Evolutionary conservation across 2,329 filamentous ascomycete species (phyloP).

Genomic region (Fusarium sp.): DNA sequence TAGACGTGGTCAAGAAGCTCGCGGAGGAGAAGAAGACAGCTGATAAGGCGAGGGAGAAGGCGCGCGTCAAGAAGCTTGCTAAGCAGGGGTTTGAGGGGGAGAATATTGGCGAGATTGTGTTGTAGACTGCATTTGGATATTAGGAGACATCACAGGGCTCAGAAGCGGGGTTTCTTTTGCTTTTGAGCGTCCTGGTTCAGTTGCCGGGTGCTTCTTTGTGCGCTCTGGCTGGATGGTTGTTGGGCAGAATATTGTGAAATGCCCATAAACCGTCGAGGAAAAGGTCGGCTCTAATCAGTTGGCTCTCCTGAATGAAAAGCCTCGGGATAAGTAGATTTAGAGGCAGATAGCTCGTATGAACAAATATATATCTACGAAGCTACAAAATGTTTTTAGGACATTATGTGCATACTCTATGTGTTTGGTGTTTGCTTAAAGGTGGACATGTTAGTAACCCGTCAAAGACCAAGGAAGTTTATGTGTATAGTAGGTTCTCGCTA

Average conservation of each 20-base stretch:
- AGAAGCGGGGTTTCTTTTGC: conserved; percentile 1
- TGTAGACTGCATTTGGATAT: conserved; percentile 53
- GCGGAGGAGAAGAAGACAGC: conserved; percentile 75
- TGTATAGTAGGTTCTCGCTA: too few relatives aligned
- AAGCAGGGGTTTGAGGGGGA: conserved; percentile 89
- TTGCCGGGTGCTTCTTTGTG: conserved; percentile 3
- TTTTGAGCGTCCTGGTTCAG: conserved; percentile 8
- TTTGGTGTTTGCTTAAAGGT: too few relatives aligned
- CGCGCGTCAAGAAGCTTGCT: conserved; percentile 73
- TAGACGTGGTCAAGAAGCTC: conserved; percentile 74
- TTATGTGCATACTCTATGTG: neutral
- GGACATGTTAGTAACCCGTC: too few relatives aligned
- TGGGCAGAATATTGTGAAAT: conserved; percentile 73
- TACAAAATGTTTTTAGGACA: neutral
- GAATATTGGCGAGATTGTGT: conserved; percentile 76
- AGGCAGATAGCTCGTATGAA: conserved; percentile 32
- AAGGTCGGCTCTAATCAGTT: conserved; percentile 14
- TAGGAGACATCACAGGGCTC: conserved; percentile 16
- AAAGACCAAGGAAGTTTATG: too few relatives aligned
- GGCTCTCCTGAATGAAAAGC: conserved; percentile 12
- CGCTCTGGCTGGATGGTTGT: conserved; percentile 43
- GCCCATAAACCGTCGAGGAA: conserved; percentile 46
- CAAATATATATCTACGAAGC: conserved; percentile 22
- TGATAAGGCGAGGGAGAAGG: conserved; percentile 78
- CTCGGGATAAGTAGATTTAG: conserved; percentile 23